A percentile compares a stretch with the other conserved stretches of the same genome.
phyloP scores from a whole-genome alignment of 805 yeast genomes.

The Isabelozyma pseudorhagii region DNA sequence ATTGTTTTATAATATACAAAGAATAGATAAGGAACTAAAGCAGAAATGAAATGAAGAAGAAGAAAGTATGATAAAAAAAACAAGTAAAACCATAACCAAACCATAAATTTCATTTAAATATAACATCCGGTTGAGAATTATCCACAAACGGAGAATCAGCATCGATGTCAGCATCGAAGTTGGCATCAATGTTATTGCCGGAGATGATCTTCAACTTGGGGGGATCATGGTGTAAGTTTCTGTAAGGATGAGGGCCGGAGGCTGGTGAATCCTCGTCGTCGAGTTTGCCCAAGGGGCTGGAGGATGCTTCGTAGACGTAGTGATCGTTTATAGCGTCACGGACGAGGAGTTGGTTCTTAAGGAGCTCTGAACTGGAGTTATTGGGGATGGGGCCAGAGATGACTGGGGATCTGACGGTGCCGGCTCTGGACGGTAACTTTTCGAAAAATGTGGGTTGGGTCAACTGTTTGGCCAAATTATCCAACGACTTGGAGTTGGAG shows the following conservation, averaged over 20 bases:
- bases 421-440: conserved; percentile 34
- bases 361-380: conserved; percentile 26
- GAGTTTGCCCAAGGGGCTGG: not conserved
- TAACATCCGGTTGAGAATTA: conserved; percentile 9
- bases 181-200: conserved; percentile 16
- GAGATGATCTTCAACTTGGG: conserved; percentile 6
- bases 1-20: too few relatives aligned
- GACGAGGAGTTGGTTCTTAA: conserved; percentile 10
- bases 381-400: conserved; percentile 7
- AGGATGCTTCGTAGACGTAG: conserved; percentile 20
- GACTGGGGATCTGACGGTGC: conserved; percentile 18
- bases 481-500: conserved; percentile 17
- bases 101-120: conserved; percentile 10
- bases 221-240: not conserved
- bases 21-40: too few relatives aligned
- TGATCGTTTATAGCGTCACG: conserved; percentile 30
- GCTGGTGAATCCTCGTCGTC: not conserved
- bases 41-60: too few relatives aligned
- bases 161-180: conserved; percentile 14
- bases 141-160: conserved; percentile 9
- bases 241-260: not conserved
- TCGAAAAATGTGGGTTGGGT: conserved; percentile 33
- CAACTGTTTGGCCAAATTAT: conserved; percentile 39
- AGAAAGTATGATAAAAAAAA: not conserved
- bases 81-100: not conserved